These are phyloP conservation scores for Kwoniella pini DNA, from an alignment of 768 basidiomycete genomes.

Conservation along the genomic window DNA sequence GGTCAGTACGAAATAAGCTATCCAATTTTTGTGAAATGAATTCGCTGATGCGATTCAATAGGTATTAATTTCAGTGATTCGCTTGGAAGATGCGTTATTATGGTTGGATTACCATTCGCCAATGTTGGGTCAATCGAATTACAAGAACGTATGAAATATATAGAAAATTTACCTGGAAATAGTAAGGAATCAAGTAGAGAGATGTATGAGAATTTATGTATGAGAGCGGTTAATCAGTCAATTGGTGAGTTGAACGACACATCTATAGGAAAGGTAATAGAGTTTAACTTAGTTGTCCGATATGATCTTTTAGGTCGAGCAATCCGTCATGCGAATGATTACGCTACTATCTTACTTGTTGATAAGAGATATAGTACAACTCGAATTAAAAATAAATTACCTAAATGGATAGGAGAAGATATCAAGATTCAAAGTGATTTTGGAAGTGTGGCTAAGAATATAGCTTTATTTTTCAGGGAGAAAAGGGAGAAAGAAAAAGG, in stretches of 20 bases:
- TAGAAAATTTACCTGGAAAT: slow-evolving; percentile 59
- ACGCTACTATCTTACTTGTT: slow-evolving; percentile 84
- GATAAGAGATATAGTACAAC: slow-evolving; percentile 75
- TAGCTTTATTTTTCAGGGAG: slow-evolving; percentile 69
- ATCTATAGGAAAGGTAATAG: too few relatives aligned
- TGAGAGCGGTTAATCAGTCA: slow-evolving; percentile 86
- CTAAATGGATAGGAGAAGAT: slow-evolving; percentile 78
- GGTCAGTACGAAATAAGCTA: slow-evolving; percentile 56
- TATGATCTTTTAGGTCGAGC: slow-evolving; percentile 72
- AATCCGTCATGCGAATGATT: slow-evolving; percentile 86
- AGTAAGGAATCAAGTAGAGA: slow-evolving; percentile 59
- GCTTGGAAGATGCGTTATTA: slow-evolving; percentile 79
- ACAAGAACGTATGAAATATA: slow-evolving; percentile 86
- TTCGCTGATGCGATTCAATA: too few relatives aligned
- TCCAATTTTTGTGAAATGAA: too few relatives aligned
- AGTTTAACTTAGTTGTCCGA: too few relatives aligned
- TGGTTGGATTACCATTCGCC: slow-evolving; percentile 89
- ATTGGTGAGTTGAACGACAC: slow-evolving; percentile 80
- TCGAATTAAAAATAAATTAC: slow-evolving; percentile 76
- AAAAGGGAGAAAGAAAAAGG: slow-evolving; percentile 53
- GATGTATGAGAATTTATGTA: slow-evolving; percentile 67
- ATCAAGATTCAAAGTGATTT: slow-evolving; percentile 66
- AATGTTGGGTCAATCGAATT: slow-evolving; percentile 89
- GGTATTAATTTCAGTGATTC: slow-evolving; percentile 71
- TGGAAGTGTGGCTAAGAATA: slow-evolving; percentile 68